phyloP scores from a whole-genome alignment of 345 rosid genomes.

The Nephelium lappaceum region DNA sequence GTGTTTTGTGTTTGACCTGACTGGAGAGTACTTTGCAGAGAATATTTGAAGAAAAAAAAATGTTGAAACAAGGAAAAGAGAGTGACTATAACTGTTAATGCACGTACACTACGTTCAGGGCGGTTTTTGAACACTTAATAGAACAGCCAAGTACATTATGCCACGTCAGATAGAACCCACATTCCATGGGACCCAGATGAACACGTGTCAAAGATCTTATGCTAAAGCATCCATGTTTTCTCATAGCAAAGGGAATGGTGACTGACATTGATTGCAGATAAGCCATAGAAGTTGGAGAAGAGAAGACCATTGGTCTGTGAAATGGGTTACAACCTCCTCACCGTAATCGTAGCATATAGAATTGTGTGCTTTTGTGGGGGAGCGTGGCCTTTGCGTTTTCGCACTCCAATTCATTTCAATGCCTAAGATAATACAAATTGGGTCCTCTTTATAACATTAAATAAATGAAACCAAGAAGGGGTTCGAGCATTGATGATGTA shows the following conservation, averaged over 20 bases:
- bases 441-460: not conserved
- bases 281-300: conserved; percentile 57
- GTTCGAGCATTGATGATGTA: conserved; percentile 29
- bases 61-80: conserved; percentile 21
- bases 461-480: conserved; percentile 21
- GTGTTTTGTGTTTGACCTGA: conserved; percentile 10
- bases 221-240: too few relatives aligned
- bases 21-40: conserved; percentile 3
- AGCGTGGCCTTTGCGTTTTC: too few relatives aligned
- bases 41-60: conserved; percentile 19
- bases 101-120: not conserved
- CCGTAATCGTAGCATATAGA: conserved; percentile 38
- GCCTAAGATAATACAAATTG: not conserved
- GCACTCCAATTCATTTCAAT: conserved; percentile 38
- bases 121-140: too few relatives aligned
- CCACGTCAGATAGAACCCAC: conserved; percentile 36
- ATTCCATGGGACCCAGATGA: not conserved
- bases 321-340: conserved; percentile 55
- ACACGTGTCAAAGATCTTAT: conserved; percentile 33
- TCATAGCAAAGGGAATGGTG: not conserved
- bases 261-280: not conserved
- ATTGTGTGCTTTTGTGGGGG: conserved; percentile 45
- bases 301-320: conserved; percentile 67
- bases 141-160: conserved; percentile 1
- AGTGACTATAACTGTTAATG: not conserved